A percentile compares a stretch with the other conserved stretches of the same genome.
Evolutionary conservation across 225 moss, liverwort and hornwort genomes (phyloP).

Genomic region (Marchantia polymorpha): DNA sequence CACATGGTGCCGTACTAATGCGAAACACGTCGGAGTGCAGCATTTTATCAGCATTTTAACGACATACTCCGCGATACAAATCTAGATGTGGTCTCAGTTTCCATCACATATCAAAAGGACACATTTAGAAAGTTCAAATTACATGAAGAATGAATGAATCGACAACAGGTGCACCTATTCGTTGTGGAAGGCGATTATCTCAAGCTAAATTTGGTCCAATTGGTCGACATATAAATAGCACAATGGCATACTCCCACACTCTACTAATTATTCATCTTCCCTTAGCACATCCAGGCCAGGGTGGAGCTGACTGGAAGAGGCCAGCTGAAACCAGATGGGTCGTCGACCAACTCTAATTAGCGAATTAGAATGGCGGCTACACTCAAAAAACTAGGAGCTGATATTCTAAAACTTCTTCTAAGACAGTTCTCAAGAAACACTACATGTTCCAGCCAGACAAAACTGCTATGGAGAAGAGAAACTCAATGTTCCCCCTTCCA

Average conservation of each 20-base stretch:
- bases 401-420: constrained; percentile 24
- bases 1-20: too few species aligned
- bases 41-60: too few species aligned
- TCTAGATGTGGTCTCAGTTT: too few species aligned
- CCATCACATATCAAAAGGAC: background rate
- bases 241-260: constrained; percentile 27
- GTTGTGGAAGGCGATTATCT: constrained; percentile 14
- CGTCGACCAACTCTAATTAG: constrained; percentile 28
- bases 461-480: constrained; percentile 29
- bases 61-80: too few species aligned
- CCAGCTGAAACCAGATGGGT: constrained; percentile 28
- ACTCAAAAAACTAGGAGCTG: constrained; percentile 25
- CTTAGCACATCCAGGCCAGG: constrained; percentile 17
- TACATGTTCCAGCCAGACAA: constrained; percentile 31
- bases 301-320: constrained; percentile 18
- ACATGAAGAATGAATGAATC: background rate
- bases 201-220: constrained; percentile 26
- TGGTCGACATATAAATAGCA: constrained; percentile 29
- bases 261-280: constrained; percentile 21
- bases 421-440: constrained; percentile 25
- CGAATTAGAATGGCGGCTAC: constrained; percentile 26
- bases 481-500: constrained; percentile 22
- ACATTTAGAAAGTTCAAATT: background rate
- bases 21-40: too few species aligned
- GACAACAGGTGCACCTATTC: constrained; percentile 1